Base-by-base conservation (phyloP, 495 filamentous ascomycete species). In the Hyaloscypha variabilis region DNA sequence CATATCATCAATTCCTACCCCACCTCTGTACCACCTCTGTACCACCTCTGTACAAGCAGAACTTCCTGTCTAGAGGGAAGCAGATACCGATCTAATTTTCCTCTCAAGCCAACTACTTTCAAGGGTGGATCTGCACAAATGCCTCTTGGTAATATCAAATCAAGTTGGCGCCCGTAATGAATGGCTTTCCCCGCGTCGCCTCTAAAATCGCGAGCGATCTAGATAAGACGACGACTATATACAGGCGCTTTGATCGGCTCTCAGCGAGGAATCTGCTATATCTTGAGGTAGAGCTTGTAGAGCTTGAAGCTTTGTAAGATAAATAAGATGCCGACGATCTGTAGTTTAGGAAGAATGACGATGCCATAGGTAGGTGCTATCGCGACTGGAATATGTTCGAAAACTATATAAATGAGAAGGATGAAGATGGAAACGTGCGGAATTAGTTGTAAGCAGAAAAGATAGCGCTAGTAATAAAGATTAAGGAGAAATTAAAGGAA, bases 141-240 rank as follows among this genome's bases (percentile, higher is more conserved):
- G 30, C 30, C 4, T 34, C 30, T 5, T 5, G 30, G 30, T 34
- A 11, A 4, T 5, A 11, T 34, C 30, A 11, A 34, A 34, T 11
- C 30, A 26, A 30, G 21, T 3, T 24, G 8, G n/a, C 1, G 8
- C 39, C 59, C 39, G n/a, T n/a, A n/a, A 52, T 3, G 6, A 57
- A 49, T 26, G 66, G 66, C 50, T 64, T 68, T 31, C 4, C 55
- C 10, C 2, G 3, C 11, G 53, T 68, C 1, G 61, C 66, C 6
- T 2, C 24, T 2, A 59, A 64, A 55, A 68, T 68, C 36, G 61
- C 54, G 1, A 6, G 13, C 30, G 66, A 68, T 42, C 23, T 23
- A 11, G 66, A 68, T 30, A 59, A 61, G 46, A 68, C 4, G 1
- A 68, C 66, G 13, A 68, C 60, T 6, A 68, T 68, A 34, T 68